Evolutionary conservation across 345 rosid genomes (phyloP).

Genomic region (Ailanthus altissimus): DNA sequence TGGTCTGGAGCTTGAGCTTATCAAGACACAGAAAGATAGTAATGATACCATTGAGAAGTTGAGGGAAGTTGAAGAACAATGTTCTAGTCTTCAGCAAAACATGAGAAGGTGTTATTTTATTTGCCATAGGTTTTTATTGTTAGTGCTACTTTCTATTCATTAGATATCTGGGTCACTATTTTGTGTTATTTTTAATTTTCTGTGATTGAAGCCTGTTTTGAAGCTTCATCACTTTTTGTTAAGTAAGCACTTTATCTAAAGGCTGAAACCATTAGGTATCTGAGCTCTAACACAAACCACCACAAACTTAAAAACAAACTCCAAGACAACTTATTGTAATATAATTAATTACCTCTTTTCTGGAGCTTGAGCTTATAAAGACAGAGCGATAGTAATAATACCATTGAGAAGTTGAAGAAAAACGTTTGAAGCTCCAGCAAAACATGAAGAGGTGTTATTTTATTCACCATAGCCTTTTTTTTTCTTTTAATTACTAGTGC

Average conservation of each 20-base stretch:
- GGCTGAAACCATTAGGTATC: too few relatives aligned
- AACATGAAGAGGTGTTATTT: conserved; percentile 60
- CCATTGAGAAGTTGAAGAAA: conserved; percentile 63
- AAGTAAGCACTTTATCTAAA: too few relatives aligned
- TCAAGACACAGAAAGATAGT: conserved; percentile 55
- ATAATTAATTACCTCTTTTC: conserved; percentile 38
- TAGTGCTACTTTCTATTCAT: background rate
- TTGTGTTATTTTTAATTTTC: background rate
- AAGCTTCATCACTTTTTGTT: background rate
- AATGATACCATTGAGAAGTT: conserved; percentile 55
- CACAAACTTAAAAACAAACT: too few relatives aligned
- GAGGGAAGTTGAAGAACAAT: conserved; percentile 63
- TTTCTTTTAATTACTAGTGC: background rate
- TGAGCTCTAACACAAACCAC: too few relatives aligned
- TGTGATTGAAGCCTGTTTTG: background rate
- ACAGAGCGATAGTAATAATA: conserved; percentile 55
- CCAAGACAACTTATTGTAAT: too few relatives aligned
- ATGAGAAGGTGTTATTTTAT: conserved; percentile 54
- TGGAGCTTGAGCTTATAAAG: conserved; percentile 68
- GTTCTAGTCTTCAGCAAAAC: conserved; percentile 67
- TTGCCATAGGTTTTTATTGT: background rate
- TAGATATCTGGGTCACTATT: background rate
- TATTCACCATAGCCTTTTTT: background rate
- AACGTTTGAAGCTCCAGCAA: conserved; percentile 66
- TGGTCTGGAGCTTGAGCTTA: conserved; percentile 67